phyloP scores from a whole-genome alignment of 2,329 filamentous ascomycete species.

The Chaetomium sp. region DNA sequence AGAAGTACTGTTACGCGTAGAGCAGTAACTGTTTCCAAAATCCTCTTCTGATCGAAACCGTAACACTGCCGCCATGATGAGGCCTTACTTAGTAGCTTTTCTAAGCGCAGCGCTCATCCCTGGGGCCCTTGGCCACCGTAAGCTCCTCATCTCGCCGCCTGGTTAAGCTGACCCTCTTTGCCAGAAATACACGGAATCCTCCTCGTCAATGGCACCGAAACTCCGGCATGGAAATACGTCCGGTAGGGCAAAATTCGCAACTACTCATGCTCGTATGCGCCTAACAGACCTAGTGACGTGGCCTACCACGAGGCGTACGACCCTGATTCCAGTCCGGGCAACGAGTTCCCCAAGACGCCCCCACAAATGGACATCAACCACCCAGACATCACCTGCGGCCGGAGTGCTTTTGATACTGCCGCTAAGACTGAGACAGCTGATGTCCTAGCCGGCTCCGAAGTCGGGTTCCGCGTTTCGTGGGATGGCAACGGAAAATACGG shows the following conservation, averaged over 20 bases:
- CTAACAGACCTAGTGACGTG: slow-evolving; percentile 1
- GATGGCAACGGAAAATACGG: slow-evolving; percentile 23
- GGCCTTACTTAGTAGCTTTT: neutral
- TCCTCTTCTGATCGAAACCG: neutral
- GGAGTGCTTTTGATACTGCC: slow-evolving; percentile 22
- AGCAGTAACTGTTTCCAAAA: neutral
- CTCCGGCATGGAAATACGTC: slow-evolving; percentile 28
- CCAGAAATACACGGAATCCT: slow-evolving; percentile 24
- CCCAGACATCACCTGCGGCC: slow-evolving; percentile 28
- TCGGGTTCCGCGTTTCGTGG: slow-evolving; percentile 28
- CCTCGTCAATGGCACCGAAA: slow-evolving; percentile 26
- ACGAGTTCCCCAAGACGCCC: slow-evolving; percentile 3
- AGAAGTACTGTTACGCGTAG: neutral
- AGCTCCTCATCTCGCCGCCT: neutral
- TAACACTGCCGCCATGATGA: slow-evolving; percentile 8
- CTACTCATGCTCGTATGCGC: neutral
- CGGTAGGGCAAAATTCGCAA: neutral
- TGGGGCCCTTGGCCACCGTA: slow-evolving; percentile 11
- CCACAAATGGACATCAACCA: slow-evolving; percentile 20
- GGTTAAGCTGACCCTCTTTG: neutral
- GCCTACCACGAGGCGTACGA: neutral
- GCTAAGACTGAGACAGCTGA: slow-evolving; percentile 26
- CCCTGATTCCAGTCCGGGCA: neutral
- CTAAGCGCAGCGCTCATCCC: neutral
- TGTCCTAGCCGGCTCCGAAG: slow-evolving; percentile 27